Evolutionary conservation across 441 rosid species (phyloP), one percentile per base, ranked within the genome.

Genomic region (Monsonia emarginata): DNA sequence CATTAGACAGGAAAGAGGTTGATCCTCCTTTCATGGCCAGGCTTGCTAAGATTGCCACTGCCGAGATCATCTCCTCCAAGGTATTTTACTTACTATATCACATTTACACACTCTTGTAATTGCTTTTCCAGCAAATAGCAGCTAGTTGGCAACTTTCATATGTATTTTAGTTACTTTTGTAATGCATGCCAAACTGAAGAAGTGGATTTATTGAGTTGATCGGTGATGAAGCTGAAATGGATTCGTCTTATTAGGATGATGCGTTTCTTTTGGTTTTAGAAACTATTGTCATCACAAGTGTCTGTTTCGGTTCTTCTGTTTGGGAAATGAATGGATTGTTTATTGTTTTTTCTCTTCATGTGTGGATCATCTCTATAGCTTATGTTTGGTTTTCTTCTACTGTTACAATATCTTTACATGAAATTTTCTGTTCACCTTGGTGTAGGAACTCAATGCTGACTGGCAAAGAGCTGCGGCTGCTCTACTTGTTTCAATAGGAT

Each of bases 51-150:
- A 85, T 88, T 80, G 97, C 95, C 65, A 88, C 98, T 0, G 69
- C 96, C 0, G 98, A 94, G 80, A 89, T 94, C 34, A 85, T 94
- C 80, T 90, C 97, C 68, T 87, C 98, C 61, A 94, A 90, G 97
- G 98, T 88, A 38, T 46, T 65, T 2, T 36, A 11, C 28, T 40
- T 19, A 14, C 19, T 27, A 3, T 60, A 19, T 40, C 59, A n/a
- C 50, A 34, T 22, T 30, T 60, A 36, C 3, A 19, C 24, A 66
- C 36, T 40, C 31, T 38, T 57, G 0, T 34, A 60, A 32, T 60
- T 10, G 14, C 38, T 46, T 25, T 31, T 14, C 61, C 6, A 25
- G 28, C 16, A 56, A 56, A 24, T 25, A 27, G 40, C 38, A 0
- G 26, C 3, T 7, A 14, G 19, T 65, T 65, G 36, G 31, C 18